Base-by-base conservation (phyloP, 1,139 yeast species). In the Candida albicans region DNA sequence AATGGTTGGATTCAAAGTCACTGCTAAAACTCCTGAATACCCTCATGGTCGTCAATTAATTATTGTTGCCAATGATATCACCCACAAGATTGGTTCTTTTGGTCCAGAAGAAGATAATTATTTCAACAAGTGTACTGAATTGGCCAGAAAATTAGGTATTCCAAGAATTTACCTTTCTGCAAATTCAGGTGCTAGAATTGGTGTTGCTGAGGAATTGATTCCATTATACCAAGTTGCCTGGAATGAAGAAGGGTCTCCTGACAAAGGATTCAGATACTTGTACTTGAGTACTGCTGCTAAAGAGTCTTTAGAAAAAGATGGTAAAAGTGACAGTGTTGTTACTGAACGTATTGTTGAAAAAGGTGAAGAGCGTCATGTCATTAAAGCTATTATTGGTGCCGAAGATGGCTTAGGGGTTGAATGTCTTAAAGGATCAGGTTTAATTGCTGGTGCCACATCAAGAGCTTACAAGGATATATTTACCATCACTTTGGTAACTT, bases 331-430 rank as follows among this genome's bases (percentile, higher is more conserved):
- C 52, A 68, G 84, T 46, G 89, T 90, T 43, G 70, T 81, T 37
- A 86, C 95, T 47, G 96, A 91, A 61, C 80, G 82, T 62, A 65
- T 82, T 48, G 96, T 89, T 46, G 96, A 87, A 65, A 75, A 80
- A 37, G 98, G 98, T 49, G 86, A 88, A 64, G 84, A 79, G 49
- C 82, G 97, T 61, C 77, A 81, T 62, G 78, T 86, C 56, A 88
- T 93, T 62, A 87, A 81, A 51, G 81, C 96, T 40, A 84, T 93
- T 58, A 80, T 93, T 63, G 98, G 98, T 70, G 82, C 87, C 47
- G 96, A 91, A 65, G 96, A 93, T 56, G 98, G 98, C 41, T 77
- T 95, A 52, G 99, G 99, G 75, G 99, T 93, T 51, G 99, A 93
- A 69, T 93, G 97, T 81, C 82, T 93, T 70, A 84, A 84, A 70